Evolutionary conservation across 768 basidiomycete genomes (phyloP).

Genomic region (Clitopilus hobsonii): DNA sequence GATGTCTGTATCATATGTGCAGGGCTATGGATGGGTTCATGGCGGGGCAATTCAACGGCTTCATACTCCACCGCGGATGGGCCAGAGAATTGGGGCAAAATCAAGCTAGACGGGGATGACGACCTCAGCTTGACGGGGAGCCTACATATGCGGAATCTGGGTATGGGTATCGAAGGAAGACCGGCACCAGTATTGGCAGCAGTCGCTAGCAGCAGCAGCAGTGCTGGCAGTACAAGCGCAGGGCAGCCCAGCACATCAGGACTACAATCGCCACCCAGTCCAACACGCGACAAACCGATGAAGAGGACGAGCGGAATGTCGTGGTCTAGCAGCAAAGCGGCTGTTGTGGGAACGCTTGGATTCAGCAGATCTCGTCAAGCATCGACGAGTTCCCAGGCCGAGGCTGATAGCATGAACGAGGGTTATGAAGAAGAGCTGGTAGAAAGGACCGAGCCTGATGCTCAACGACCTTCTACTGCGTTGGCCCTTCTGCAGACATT

Average conservation of each 20-base stretch:
- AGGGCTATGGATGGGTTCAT: slow-evolving; percentile 74
- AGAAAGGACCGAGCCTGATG: slow-evolving; percentile 20
- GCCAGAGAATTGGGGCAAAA: slow-evolving; percentile 48
- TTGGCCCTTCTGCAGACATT: slow-evolving; percentile 64
- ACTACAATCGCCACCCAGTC: slow-evolving; percentile 16
- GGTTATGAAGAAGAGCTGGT: slow-evolving; percentile 11
- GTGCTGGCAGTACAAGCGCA: slow-evolving; percentile 17
- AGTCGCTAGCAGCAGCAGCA: slow-evolving; percentile 12
- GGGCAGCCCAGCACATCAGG: slow-evolving; percentile 8
- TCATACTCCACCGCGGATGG: slow-evolving; percentile 48
- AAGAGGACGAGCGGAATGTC: slow-evolving; percentile 48
- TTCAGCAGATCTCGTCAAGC: slow-evolving; percentile 26
- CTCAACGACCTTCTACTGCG: slow-evolving; percentile 38
- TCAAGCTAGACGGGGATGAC: slow-evolving; percentile 65
- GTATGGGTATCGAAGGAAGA: slow-evolving; percentile 70
- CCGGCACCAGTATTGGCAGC: slow-evolving; percentile 19
- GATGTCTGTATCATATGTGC: slow-evolving; percentile 82
- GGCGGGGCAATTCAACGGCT: slow-evolving; percentile 44
- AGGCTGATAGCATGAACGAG: slow-evolving; percentile 6
- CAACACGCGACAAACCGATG: slow-evolving; percentile 26
- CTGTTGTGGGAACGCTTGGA: slow-evolving; percentile 16
- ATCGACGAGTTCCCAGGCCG: slow-evolving; percentile 6
- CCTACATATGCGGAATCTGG: slow-evolving; percentile 49
- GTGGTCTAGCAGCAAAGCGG: slow-evolving; percentile 37
- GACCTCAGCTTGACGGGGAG: slow-evolving; percentile 37